These are phyloP conservation scores for Neurospora pannonica DNA, from an alignment of 495 filamentous ascomycete species.

Conservation along the genomic window DNA sequence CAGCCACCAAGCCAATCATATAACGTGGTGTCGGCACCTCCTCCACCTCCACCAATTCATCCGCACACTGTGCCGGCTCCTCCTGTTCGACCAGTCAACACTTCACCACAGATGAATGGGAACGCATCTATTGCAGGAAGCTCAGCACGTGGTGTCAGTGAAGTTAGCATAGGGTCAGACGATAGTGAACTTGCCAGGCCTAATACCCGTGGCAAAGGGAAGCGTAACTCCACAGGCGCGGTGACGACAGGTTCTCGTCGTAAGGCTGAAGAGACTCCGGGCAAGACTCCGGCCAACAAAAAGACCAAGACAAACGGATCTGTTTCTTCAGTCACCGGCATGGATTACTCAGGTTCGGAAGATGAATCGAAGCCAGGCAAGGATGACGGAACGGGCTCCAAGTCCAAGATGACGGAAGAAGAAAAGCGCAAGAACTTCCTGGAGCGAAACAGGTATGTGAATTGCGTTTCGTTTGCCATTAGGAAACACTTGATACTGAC, in stretches of 20 bases:
- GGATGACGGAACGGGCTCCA: conserved; percentile 28
- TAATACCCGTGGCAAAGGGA: conserved; percentile 56
- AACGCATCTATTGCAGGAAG: conserved; percentile 34
- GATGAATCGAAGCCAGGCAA: conserved; percentile 46
- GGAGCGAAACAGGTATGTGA: conserved; percentile 82
- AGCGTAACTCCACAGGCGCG: conserved; percentile 42
- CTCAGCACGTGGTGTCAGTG: conserved; percentile 49
- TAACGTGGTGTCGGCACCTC: conserved; percentile 21
- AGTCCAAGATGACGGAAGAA: conserved; percentile 93
- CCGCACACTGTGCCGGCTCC: conserved; percentile 20
- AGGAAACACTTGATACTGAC: conserved; percentile 13
- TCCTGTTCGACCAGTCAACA: conserved; percentile 32
- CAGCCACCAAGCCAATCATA: conserved; percentile 42
- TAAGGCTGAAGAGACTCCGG: conserved; percentile 67
- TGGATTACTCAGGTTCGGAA: conserved; percentile 17
- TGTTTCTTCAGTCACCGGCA: conserved; percentile 26
- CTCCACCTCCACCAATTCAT: conserved; percentile 37
- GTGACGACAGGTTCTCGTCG: conserved; percentile 50
- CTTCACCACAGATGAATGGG: conserved; percentile 42
- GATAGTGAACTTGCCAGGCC: conserved; percentile 58
- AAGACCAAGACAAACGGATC: conserved; percentile 55
- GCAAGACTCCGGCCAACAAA: conserved; percentile 59
- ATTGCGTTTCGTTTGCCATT: background rate
- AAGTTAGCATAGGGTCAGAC: conserved; percentile 63
- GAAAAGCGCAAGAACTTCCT: conserved; percentile 98